A percentile compares a stretch with the other conserved stretches of the same genome.
Evolutionary conservation across 495 filamentous ascomycete species (phyloP).

Genomic region (Haplographium delicatum): DNA sequence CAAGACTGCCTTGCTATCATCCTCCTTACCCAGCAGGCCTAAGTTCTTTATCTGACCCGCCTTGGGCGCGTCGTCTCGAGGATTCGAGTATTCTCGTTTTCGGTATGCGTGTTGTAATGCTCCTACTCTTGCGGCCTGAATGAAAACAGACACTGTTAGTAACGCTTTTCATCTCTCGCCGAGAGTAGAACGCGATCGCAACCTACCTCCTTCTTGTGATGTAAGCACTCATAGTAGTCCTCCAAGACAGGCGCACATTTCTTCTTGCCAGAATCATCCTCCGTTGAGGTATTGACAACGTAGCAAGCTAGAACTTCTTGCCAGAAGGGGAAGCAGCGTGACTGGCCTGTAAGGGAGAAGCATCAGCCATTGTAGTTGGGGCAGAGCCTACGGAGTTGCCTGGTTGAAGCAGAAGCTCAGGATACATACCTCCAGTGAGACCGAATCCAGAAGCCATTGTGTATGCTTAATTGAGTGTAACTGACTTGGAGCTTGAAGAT

Average conservation of each 20-base stretch:
- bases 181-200: background rate
- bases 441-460: conserved; percentile 81
- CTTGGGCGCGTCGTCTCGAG: conserved; percentile 66
- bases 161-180: background rate
- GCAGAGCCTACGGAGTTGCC: background rate
- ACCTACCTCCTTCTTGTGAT: conserved; percentile 94
- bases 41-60: conserved; percentile 79
- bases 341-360: conserved; percentile 54
- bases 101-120: conserved; percentile 83
- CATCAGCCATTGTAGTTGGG: conserved; percentile 20
- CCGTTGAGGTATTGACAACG: conserved; percentile 70
- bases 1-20: conserved; percentile 65
- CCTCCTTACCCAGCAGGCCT: conserved; percentile 74
- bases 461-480: conserved; percentile 23
- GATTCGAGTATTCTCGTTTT: conserved; percentile 67
- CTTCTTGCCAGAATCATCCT: conserved; percentile 73
- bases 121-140: conserved; percentile 69
- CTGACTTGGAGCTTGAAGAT: conserved; percentile 11
- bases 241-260: conserved; percentile 88
- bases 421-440: conserved; percentile 66
- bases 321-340: conserved; percentile 98
- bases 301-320: conserved; percentile 89
- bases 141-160: conserved; percentile 4
- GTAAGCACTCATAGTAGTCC: conserved; percentile 97
- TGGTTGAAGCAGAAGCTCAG: background rate